phyloP scores from a whole-genome alignment of 1,284 basidiomycete genomes.

The Xerocomus amazonicus region DNA sequence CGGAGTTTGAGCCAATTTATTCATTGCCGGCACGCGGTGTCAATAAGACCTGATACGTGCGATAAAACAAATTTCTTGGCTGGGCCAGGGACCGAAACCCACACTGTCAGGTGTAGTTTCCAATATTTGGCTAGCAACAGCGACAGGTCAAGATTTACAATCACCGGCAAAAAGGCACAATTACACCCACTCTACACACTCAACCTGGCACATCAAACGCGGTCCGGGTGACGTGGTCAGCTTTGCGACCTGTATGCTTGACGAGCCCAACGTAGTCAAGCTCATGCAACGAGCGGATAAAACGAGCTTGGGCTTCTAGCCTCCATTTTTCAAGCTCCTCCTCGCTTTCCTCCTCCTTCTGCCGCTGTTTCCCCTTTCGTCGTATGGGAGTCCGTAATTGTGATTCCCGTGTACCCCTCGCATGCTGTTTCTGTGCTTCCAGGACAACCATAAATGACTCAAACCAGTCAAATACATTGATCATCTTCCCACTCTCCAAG shows the following conservation, averaged over 20 bases:
- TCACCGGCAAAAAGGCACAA: background rate
- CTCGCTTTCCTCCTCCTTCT: constrained; percentile 31
- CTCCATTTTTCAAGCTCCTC: constrained; percentile 51
- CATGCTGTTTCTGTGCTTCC: constrained; percentile 46
- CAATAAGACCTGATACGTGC: background rate
- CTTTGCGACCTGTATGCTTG: constrained; percentile 72
- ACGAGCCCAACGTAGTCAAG: constrained; percentile 75
- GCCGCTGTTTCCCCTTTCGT: constrained; percentile 27
- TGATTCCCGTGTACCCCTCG: constrained; percentile 17
- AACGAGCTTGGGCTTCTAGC: constrained; percentile 67
- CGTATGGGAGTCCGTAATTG: constrained; percentile 22
- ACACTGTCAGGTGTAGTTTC: background rate
- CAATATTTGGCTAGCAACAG: background rate
- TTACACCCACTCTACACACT: constrained; percentile 12
- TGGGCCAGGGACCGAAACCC: too few species aligned
- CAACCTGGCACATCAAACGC: constrained; percentile 56
- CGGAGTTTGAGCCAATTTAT: constrained; percentile 32
- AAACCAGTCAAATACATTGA: constrained; percentile 83
- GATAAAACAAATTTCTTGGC: too few species aligned
- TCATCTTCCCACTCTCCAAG: constrained; percentile 69
- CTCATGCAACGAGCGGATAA: constrained; percentile 73
- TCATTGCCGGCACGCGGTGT: background rate
- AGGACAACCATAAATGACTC: constrained; percentile 63
- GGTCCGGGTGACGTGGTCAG: constrained; percentile 68
- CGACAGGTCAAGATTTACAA: constrained; percentile 4